Base-by-base conservation (phyloP, 2,329 filamentous ascomycete species). In the Neofusicoccum parvum region DNA sequence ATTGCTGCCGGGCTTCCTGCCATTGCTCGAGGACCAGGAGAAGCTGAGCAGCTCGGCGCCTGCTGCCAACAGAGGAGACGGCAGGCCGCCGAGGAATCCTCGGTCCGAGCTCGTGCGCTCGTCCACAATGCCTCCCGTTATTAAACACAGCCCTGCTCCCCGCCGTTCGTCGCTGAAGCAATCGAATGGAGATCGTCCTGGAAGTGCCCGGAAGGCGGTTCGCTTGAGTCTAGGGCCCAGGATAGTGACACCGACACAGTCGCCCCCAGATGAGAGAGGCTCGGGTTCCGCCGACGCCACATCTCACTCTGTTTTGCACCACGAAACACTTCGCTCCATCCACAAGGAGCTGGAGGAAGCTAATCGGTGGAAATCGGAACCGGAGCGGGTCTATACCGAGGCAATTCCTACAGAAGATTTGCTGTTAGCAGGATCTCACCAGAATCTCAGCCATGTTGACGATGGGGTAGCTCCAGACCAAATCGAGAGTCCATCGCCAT, bases 141-240 rank as follows among this genome's bases (percentile, higher is more conserved):
- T 65, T 12, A 45, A 59, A 12, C 64, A 49, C 23, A 36, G 54
- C 48, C 54, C 56, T 43, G 36, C 54, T 17, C 54, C 56, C 5
- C 58, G 64, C 9, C 64, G 64, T 6, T 65, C 64, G 27, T 65
- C 64, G 27, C 54, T 65, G 39, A 65, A 65, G 36, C 64, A 62
- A 11, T 62, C 64, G 32, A 53, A 46, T 14, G 63, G 63, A n/a
- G 56, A 65, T 17, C 48, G 64, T n/a, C 37, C 64, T 15, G 54
- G 54, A 37, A 65, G 64, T n/a, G 51, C 51, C 7, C 64, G 64
- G 3, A 65, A 65, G 43, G 64, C 54, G n/a, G 64, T 65, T 7
- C 54, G 64, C 27, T 45, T 65, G 46, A 65, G 64, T 23, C 12
- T 65, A 15, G 64, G 64, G 9, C 54, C 54, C 14, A 60, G 46